Conservation (phyloP, 176 grass and related monocot species). For the Eragrostis nindensis region DNA sequence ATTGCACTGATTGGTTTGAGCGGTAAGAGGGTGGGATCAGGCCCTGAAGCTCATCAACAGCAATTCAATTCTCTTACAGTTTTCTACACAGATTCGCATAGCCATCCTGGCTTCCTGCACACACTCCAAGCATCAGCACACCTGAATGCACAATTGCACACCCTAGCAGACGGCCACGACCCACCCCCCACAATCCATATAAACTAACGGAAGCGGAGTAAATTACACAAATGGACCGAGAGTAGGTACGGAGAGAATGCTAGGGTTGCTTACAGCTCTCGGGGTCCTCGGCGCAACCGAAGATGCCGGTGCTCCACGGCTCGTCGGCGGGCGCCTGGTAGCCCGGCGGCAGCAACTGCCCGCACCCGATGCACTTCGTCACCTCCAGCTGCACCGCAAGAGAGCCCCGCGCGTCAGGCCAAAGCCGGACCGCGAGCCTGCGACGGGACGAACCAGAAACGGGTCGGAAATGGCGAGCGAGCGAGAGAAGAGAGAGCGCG, state of each 20-base stretch:
- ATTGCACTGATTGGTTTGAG: not conserved
- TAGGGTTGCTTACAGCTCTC: conserved; percentile 63
- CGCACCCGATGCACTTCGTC: conserved; percentile 53
- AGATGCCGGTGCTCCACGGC: conserved; percentile 62
- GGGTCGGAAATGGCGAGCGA: no score
- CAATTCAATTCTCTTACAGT: not conserved
- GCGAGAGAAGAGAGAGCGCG: no score
- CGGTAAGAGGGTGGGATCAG: not conserved
- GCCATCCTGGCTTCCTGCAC: not conserved
- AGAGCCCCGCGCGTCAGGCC: not conserved
- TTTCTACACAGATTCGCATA: not conserved
- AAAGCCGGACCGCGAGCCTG: not conserved
- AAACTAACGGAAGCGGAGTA: conserved; percentile 8
- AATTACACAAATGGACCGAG: not conserved
- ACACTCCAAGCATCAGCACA: not conserved
- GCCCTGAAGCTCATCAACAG: not conserved
- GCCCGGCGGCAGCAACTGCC: conserved; percentile 57
- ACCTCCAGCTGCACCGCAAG: conserved; percentile 48
- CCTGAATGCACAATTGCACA: not conserved
- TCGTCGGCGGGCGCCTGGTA: conserved; percentile 3
- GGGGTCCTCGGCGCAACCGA: conserved; percentile 62
- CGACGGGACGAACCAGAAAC: not conserved
- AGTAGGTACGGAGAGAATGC: not conserved
- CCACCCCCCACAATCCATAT: not conserved
- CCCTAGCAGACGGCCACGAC: not conserved